A percentile compares a stretch with the other conserved stretches of the same genome.
Conservation (phyloP, 2,329 filamentous ascomycete species). For the Fusarium aywerte region DNA sequence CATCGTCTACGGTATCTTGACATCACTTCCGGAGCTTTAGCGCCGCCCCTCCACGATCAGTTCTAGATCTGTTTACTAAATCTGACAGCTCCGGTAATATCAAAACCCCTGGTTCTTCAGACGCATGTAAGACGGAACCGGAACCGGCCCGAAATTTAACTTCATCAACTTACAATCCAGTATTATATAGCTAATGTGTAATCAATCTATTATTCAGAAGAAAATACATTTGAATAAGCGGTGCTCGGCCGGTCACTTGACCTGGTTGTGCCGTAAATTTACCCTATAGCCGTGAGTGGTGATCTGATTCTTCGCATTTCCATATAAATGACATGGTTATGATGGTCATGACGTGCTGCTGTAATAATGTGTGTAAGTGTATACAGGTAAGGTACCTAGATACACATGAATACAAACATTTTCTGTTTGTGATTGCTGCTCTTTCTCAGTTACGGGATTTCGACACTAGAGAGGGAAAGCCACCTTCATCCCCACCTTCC, state of each 20-base stretch:
- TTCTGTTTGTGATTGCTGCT: too few relatives aligned
- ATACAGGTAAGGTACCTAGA: too few relatives aligned
- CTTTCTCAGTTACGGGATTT: too few relatives aligned
- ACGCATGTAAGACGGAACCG: slow-evolving; percentile 33
- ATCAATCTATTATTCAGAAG: background rate
- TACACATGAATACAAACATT: too few relatives aligned
- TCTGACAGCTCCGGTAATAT: background rate
- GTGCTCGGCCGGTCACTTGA: background rate
- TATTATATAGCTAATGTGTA: background rate
- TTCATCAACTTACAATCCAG: slow-evolving; percentile 2
- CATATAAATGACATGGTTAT: background rate
- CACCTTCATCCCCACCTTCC: too few relatives aligned
- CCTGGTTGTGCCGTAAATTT: background rate
- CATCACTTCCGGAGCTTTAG: slow-evolving; percentile 37
- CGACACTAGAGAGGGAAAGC: too few relatives aligned
- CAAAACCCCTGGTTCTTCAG: slow-evolving; percentile 21
- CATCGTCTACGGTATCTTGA: slow-evolving; percentile 35
- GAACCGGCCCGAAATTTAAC: slow-evolving; percentile 18
- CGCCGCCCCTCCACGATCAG: slow-evolving; percentile 21
- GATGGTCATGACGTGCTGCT: background rate
- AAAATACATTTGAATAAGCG: background rate
- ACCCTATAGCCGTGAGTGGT: background rate
- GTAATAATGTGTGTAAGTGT: background rate
- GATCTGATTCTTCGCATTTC: background rate
- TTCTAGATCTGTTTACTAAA: background rate